Percentiles rank a stretch among this genome's conserved stretches.
phyloP scores from a whole-genome alignment of 805 yeast species.

The Isabelozyma heimii region DNA sequence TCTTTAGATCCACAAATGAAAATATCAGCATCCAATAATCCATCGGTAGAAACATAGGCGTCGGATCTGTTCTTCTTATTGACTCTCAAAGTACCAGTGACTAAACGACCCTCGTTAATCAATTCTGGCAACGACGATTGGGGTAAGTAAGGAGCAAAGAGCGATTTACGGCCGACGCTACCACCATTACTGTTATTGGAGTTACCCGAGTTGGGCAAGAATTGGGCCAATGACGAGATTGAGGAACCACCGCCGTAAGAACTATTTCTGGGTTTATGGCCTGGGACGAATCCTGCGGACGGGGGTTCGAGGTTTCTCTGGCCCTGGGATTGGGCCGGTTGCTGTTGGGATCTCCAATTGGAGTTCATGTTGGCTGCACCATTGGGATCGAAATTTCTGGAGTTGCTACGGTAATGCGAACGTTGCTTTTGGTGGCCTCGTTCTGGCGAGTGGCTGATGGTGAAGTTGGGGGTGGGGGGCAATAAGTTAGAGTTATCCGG shows the following conservation, averaged over 20 bases:
- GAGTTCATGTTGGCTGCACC: slow-evolving; percentile 42
- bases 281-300: slow-evolving; percentile 57
- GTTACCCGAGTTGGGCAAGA: slow-evolving; percentile 14
- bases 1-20: slow-evolving; percentile 98
- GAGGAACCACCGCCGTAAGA: slow-evolving; percentile 65
- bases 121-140: slow-evolving; percentile 89
- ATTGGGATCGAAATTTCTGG: slow-evolving; percentile 37
- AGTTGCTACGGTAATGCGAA: slow-evolving; percentile 38
- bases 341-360: slow-evolving; percentile 67
- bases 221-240: slow-evolving; percentile 44
- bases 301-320: slow-evolving; percentile 37
- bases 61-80: slow-evolving; percentile 96
- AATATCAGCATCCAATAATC: slow-evolving; percentile 91
- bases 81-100: slow-evolving; percentile 88
- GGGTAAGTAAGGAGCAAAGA: slow-evolving; percentile 95
- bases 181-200: slow-evolving; percentile 19
- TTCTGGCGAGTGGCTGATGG: slow-evolving; percentile 39
- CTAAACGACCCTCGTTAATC: slow-evolving; percentile 85
- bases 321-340: slow-evolving; percentile 9
- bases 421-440: slow-evolving; percentile 38
- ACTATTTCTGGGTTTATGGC: slow-evolving; percentile 68
- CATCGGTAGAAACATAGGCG: slow-evolving; percentile 98
- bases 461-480: slow-evolving; percentile 55
- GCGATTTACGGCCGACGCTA: slow-evolving; percentile 61
- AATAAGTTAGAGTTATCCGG: slow-evolving; percentile 37